These are phyloP conservation scores for Salvia sclarea DNA, from an alignment of 305 asterid genomes.

Conservation along the genomic window DNA sequence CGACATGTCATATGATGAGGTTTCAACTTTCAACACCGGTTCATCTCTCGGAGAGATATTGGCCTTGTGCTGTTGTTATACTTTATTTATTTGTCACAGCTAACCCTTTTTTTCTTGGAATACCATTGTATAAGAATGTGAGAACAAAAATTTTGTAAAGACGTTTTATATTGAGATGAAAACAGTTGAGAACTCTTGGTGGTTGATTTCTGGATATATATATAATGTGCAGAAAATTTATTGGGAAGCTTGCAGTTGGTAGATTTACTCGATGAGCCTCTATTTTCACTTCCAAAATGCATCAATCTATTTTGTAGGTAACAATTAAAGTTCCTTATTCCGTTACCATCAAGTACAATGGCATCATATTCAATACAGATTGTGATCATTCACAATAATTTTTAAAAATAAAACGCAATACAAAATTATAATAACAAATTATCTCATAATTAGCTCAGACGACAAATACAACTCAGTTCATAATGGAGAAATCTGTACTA, in stretches of 20 bases:
- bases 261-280: background rate
- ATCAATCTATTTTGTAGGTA: too few species aligned
- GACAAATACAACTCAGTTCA: too few species aligned
- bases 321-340: too few species aligned
- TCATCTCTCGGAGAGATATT: conserved; percentile 14
- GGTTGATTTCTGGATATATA: background rate
- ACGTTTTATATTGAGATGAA: conserved; percentile 14
- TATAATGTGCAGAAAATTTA: conserved; percentile 10
- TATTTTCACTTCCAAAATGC: background rate
- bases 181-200: conserved; percentile 1
- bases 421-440: too few species aligned
- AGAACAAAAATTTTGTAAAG: conserved; percentile 22
- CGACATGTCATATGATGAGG: background rate
- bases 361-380: too few species aligned
- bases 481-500: too few species aligned
- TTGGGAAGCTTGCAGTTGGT: conserved; percentile 2
- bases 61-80: conserved; percentile 23
- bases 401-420: too few species aligned
- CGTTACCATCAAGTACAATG: too few species aligned
- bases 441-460: too few species aligned
- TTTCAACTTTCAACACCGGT: conserved; percentile 20
- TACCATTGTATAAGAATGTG: conserved; percentile 26
- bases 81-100: conserved; percentile 31
- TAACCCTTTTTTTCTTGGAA: conserved; percentile 21
- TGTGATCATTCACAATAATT: too few species aligned